Evolutionary conservation across 129 eudicot species (phyloP).

Genomic region (Pulicaria dysenterica): DNA sequence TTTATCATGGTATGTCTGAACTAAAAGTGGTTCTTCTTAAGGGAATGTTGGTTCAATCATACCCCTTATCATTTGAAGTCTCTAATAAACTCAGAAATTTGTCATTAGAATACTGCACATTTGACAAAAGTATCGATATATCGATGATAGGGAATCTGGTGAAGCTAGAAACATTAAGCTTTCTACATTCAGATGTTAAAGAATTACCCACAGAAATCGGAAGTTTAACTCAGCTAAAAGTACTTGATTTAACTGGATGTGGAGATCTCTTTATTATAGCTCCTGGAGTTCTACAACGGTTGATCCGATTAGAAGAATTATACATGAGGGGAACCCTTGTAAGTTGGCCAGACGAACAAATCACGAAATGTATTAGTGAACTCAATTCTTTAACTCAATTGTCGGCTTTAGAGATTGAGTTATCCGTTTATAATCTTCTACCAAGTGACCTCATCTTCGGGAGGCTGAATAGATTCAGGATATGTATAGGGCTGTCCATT

Average conservation of each 20-base stretch:
- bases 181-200: constrained; percentile 29
- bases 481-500: constrained; percentile 24
- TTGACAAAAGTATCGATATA: constrained; percentile 32
- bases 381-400: constrained; percentile 25
- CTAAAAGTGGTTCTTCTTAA: constrained; percentile 33
- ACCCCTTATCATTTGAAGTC: constrained; percentile 24
- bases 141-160: constrained; percentile 29
- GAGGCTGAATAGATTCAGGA: constrained; percentile 29
- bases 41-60: constrained; percentile 30
- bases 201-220: constrained; percentile 31
- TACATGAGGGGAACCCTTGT: constrained; percentile 39
- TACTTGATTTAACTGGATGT: constrained; percentile 37
- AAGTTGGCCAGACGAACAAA: constrained; percentile 32
- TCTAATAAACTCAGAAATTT: constrained; percentile 31
- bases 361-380: constrained; percentile 21
- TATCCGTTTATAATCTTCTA: constrained; percentile 29
- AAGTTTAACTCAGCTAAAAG: constrained; percentile 18
- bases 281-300: constrained; percentile 22
- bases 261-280: constrained; percentile 32
- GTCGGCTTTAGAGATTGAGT: constrained; percentile 27
- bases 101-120: constrained; percentile 29
- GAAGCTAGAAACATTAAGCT: constrained; percentile 34
- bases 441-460: constrained; percentile 5
- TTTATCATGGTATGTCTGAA: constrained; percentile 31
- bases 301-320: constrained; percentile 33